Evolutionary conservation across 768 basidiomycete species (phyloP).

Genomic region (Boletus pseudo-olivaceus): DNA sequence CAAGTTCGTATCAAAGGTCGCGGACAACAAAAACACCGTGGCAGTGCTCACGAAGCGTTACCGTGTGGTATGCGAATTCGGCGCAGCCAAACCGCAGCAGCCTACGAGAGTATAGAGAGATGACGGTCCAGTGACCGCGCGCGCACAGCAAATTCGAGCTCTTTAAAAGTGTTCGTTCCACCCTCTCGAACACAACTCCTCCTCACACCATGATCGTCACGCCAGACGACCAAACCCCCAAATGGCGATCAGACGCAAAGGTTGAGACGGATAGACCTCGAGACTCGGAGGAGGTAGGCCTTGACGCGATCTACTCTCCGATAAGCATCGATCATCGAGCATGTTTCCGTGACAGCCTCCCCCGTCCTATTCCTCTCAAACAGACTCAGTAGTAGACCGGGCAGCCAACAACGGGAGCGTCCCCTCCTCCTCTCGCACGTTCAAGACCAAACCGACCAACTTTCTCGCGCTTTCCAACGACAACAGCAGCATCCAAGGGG

Average conservation of each 20-base stretch:
- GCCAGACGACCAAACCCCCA: conserved; percentile 1
- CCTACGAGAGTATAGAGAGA: too few species aligned
- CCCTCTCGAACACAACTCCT: neutral
- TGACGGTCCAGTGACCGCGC: too few species aligned
- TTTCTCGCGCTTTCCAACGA: conserved; percentile 13
- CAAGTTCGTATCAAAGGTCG: too few species aligned
- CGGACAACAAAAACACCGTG: too few species aligned
- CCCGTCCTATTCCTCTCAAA: conserved; percentile 18
- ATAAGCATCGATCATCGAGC: neutral
- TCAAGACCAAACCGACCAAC: conserved; percentile 31
- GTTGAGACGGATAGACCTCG: neutral
- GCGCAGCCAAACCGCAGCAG: neutral
- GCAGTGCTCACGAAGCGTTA: neutral
- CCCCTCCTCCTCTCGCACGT: neutral
- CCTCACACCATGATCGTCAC: conserved; percentile 2
- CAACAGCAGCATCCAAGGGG: conserved; percentile 14
- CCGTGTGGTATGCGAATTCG: too few species aligned
- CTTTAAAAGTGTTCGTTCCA: neutral
- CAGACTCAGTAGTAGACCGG: neutral
- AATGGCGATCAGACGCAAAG: neutral
- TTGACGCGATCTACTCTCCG: neutral
- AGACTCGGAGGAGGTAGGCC: conserved; percentile 7
- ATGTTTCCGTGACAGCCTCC: conserved; percentile 16
- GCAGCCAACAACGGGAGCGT: neutral
- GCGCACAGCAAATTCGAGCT: neutral